phyloP scores from a whole-genome alignment of 495 filamentous ascomycete genomes.

The Darksidea phi region DNA sequence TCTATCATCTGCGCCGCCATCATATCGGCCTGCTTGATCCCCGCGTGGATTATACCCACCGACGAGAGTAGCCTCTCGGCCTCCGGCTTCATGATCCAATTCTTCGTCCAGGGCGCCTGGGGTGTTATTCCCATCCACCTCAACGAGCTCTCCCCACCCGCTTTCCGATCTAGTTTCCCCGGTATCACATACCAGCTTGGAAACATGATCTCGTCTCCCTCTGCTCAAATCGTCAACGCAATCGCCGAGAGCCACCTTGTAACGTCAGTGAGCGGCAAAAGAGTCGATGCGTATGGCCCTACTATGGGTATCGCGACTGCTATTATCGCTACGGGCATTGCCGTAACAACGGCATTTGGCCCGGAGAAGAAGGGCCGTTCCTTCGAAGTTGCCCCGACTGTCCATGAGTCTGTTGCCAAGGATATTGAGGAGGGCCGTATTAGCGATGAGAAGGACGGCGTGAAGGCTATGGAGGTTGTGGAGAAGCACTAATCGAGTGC shows the following conservation, averaged over 20 bases:
- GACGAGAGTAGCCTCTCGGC: conserved; percentile 58
- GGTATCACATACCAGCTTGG: conserved; percentile 70
- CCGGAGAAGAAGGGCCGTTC: conserved; percentile 66
- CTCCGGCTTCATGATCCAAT: conserved; percentile 73
- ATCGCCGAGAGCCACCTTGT: conserved; percentile 59
- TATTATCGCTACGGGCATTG: conserved; percentile 65
- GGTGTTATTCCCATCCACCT: conserved; percentile 77
- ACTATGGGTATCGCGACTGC: conserved; percentile 68
- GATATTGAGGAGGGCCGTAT: conserved; percentile 26
- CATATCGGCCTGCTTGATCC: conserved; percentile 60
- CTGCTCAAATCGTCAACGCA: conserved; percentile 69
- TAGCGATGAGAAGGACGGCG: conserved; percentile 13
- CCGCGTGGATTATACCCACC: conserved; percentile 68
- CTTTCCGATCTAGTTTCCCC: conserved; percentile 68
- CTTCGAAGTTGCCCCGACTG: conserved; percentile 57
- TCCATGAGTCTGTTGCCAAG: conserved; percentile 2
- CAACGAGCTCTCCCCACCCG: conserved; percentile 71
- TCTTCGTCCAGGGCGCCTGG: conserved; percentile 76
- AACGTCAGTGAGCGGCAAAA: conserved; percentile 47
- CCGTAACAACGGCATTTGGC: conserved; percentile 58
- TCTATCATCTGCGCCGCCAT: conserved; percentile 62
- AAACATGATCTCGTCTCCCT: conserved; percentile 72
- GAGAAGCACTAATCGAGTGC: background rate
- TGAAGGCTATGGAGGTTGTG: conserved; percentile 2
- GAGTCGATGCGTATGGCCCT: conserved; percentile 65